Evolutionary conservation across 106 monocot genomes (phyloP), one percentile per base, ranked within the genome.

Genomic region (Dioscorea zingiberensis): DNA sequence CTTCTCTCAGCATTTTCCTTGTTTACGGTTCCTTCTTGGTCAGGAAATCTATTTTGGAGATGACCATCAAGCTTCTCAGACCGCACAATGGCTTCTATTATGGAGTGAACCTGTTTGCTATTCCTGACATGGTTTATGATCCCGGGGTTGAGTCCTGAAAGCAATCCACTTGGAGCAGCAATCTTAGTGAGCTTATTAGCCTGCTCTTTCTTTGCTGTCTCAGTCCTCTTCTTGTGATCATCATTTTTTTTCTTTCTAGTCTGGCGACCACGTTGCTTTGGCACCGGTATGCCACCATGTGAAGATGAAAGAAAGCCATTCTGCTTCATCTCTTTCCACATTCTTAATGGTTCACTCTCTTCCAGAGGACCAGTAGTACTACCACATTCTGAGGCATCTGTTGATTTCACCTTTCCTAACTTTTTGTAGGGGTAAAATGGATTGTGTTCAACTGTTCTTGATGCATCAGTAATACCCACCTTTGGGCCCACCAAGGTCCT

Each of bases 81-180:
- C 25, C 47, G 71, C 38, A 97, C 78, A 54, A 91, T 79, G 11
- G 87, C 85, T 66, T 88, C 76, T 74, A 97, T 88, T 60, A 97
- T 97, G 10, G 87, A 76, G 54, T 77, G 82, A 21, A 97, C 91
- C 71, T 97, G 95, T 46, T 97, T 97, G 63, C 85, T 81, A 49
- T 97, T 97, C 73, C 95, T 85, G 3, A 97, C 95, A 68, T 97
- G 91, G 19, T 97, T 91, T n/a, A 97, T 97, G 64, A 97, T 91
- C 61, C 95, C 95, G 25, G 88, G 95, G 68, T 97, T 86, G 65
- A 97, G 48, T 59, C 87, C 80, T 26, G 91, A 85, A 30, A 97
- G 84, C 27, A 97, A 67, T 26, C 87, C 91, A 77, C 78, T 85
- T 3, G 95, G 91, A 65, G 73, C 78, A 64, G 78, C 74, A 48